phyloP scores from a whole-genome alignment of 495 filamentous ascomycete species.

The Penicillium diatomitis region DNA sequence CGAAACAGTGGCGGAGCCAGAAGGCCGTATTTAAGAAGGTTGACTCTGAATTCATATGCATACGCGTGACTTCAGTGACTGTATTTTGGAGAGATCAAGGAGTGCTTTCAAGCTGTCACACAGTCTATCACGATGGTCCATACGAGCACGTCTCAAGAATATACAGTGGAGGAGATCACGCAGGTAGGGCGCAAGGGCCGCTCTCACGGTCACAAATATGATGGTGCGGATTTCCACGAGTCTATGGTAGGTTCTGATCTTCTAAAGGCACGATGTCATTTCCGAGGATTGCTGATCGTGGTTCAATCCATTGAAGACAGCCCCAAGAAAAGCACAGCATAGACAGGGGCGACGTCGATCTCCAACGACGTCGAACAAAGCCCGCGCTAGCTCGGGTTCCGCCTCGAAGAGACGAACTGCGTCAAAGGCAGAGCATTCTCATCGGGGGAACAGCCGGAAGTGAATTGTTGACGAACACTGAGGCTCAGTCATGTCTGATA shows the following conservation, averaged over 20 bases:
- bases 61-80: not conserved
- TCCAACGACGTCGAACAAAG: constrained; percentile 8
- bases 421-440: constrained; percentile 2
- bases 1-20: constrained; percentile 10
- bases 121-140: not conserved
- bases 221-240: not conserved
- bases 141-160: constrained; percentile 1
- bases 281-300: not conserved
- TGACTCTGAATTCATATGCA: not conserved
- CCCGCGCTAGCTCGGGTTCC: constrained; percentile 11
- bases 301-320: not conserved
- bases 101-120: too few relatives aligned
- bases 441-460: not conserved
- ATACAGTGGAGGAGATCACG: constrained; percentile 5
- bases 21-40: not conserved
- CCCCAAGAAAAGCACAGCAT: not conserved
- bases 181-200: constrained; percentile 1
- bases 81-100: too few relatives aligned
- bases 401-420: constrained; percentile 7
- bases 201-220: constrained; percentile 2
- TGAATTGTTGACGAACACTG: too few relatives aligned
- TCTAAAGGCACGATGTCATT: not conserved
- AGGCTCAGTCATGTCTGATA: too few relatives aligned
- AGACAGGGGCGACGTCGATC: constrained; percentile 7
- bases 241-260: not conserved